Evolutionary conservation across 352 stramenopile genomes (phyloP), one percentile per base, ranked within the genome.

Genomic region (Pythium aristosporum): DNA sequence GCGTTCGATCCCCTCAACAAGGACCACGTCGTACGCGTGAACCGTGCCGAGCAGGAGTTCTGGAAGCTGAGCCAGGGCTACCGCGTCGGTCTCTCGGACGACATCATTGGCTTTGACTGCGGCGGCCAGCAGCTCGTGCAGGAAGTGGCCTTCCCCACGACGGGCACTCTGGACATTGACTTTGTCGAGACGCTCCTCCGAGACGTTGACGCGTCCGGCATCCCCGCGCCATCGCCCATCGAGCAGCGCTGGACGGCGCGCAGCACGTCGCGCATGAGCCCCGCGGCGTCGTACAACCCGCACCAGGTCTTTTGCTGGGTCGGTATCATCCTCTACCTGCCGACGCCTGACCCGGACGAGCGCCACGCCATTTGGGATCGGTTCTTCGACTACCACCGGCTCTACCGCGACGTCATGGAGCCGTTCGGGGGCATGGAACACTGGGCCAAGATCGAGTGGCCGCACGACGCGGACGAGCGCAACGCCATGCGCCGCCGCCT

Each of bases 51-150:
- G 76, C 95, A 94, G 37, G 81, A 96, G 50, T 99, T 98, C 70
- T 99, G 97, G 97, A 85, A 88, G 68, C 80, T 85, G 23, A 98
- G 81, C 65, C 77, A 98, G 73, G 97, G 94, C 42, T 95, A 88
- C 61, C 86, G 96, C 20, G 85, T 97, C 10, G 87, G 85, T 41
- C 90, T 89, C 23, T 98, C 91, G 39, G 96, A 98, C 69, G 79
- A 98, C 66, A 93, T 99, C 54, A 92, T 99, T 42, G 96, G 97
- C 52, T 99, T 99, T 73, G 97, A 99, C 82, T 99, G 97, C 71
- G 97, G 97, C 47, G 97, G 97, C 20, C 88, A 99, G 76, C 97
- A 99, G 77, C 97, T 97, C 73, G 97, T 99, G 5, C 92, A 95
- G 48, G 97, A 99, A 80, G 94, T 99, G 12, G 94, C 88, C 18